phyloP scores from a whole-genome alignment of 768 basidiomycete genomes.

The Psilocybe sp. region DNA sequence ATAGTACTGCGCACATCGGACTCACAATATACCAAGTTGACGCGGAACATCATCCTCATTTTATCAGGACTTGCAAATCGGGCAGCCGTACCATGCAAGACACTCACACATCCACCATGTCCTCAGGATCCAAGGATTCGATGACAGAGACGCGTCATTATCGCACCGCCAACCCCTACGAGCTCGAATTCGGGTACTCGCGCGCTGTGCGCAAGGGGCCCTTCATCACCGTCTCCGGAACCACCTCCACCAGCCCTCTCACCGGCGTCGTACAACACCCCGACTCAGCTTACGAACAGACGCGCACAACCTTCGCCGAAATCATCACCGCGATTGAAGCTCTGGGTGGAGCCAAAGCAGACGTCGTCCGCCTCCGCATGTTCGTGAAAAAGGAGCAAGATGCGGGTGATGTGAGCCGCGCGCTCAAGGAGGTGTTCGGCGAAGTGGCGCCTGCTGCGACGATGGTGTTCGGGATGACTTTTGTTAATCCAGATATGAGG shows the following conservation, averaged over 20 bases:
- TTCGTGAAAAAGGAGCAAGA: slow-evolving; percentile 44
- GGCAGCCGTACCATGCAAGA: too few relatives aligned
- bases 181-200: slow-evolving; percentile 48
- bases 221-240: slow-evolving; percentile 53
- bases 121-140: too few relatives aligned
- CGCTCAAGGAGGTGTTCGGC: slow-evolving; percentile 42
- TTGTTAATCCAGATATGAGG: slow-evolving; percentile 46
- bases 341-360: slow-evolving; percentile 39
- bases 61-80: too few relatives aligned
- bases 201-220: slow-evolving; percentile 49
- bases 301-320: slow-evolving; percentile 39
- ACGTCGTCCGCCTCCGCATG: slow-evolving; percentile 48
- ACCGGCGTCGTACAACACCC: slow-evolving; percentile 39
- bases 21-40: too few relatives aligned
- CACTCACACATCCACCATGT: too few relatives aligned
- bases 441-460: slow-evolving; percentile 46
- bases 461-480: slow-evolving; percentile 47
- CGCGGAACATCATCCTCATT: too few relatives aligned
- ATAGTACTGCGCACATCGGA: too few relatives aligned
- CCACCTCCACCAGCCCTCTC: slow-evolving; percentile 42
- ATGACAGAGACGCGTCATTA: slow-evolving; percentile 7
- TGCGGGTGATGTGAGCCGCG: slow-evolving; percentile 31
- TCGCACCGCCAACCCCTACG: slow-evolving; percentile 47
- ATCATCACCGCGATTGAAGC: slow-evolving; percentile 41
- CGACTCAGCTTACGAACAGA: slow-evolving; percentile 43